Evolutionary conservation across 2,329 filamentous ascomycete genomes (phyloP).

Genomic region (Parasarocladium wereldwijsianum): DNA sequence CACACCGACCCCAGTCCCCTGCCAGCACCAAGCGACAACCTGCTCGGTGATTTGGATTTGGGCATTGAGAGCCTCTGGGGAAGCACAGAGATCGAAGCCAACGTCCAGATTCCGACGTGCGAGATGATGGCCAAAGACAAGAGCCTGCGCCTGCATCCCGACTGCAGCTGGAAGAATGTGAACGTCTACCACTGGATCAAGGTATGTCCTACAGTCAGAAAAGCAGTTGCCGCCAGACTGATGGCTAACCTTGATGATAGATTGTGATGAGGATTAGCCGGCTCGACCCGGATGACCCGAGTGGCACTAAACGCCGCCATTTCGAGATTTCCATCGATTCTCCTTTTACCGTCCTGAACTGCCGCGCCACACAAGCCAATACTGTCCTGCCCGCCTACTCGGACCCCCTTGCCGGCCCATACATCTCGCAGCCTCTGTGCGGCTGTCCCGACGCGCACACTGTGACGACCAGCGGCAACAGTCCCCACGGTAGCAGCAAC

Average conservation of each 20-base stretch:
- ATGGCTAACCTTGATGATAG: constrained; percentile 25
- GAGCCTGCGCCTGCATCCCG: constrained; percentile 56
- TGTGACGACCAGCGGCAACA: constrained; percentile 43
- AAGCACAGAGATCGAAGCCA: constrained; percentile 89
- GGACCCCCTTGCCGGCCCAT: constrained; percentile 32
- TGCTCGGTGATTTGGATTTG: constrained; percentile 66
- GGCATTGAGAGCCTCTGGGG: constrained; percentile 61
- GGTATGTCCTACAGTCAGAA: constrained; percentile 30
- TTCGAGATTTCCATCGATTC: constrained; percentile 97
- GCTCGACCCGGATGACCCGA: constrained; percentile 61
- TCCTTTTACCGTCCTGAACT: constrained; percentile 84
- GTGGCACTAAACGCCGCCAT: constrained; percentile 59
- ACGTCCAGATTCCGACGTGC: constrained; percentile 80
- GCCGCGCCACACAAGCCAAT: constrained; percentile 83
- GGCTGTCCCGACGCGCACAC: constrained; percentile 40
- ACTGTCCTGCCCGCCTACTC: constrained; percentile 70
- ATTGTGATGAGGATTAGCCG: constrained; percentile 88
- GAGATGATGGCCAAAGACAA: constrained; percentile 68
- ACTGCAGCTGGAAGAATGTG: constrained; percentile 87
- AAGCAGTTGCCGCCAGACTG: neutral
- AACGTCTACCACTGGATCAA: constrained; percentile 96
- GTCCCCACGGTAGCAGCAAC: constrained; percentile 48
- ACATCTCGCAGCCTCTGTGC: constrained; percentile 29
- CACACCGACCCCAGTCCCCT: constrained; percentile 24
- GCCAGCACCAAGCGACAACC: constrained; percentile 46